These are phyloP conservation scores for Ophiocordyceps camponoti-leonardi DNA, from an alignment of 2,329 filamentous ascomycete genomes.

Conservation along the genomic window DNA sequence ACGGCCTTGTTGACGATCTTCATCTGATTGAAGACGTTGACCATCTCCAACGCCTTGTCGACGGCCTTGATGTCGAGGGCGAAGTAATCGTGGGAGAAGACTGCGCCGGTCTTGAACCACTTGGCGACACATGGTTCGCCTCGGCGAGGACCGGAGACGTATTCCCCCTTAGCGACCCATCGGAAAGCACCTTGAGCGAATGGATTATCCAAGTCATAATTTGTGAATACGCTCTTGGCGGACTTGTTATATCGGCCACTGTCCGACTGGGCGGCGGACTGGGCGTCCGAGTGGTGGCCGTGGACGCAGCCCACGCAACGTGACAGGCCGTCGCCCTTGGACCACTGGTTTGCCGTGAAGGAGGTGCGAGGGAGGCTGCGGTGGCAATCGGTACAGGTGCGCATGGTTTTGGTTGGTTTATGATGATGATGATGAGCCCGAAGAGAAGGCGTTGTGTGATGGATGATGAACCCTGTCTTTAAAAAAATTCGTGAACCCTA, in stretches of 20 bases:
- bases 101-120: slow-evolving; percentile 20
- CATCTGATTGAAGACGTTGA: slow-evolving; percentile 17
- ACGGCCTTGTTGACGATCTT: slow-evolving; percentile 12
- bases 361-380: no score
- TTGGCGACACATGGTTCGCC: slow-evolving; percentile 18
- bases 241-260: slow-evolving; percentile 6
- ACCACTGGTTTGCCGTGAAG: no score
- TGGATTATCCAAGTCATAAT: slow-evolving; percentile 1
- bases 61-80: slow-evolving; percentile 18
- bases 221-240: rapidly evolving
- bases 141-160: slow-evolving; percentile 10
- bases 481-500: no score
- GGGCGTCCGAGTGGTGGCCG: no score
- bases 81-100: slow-evolving; percentile 17
- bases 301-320: no score
- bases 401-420: no score
- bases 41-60: slow-evolving; percentile 15
- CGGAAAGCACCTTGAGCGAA: slow-evolving; percentile 5
- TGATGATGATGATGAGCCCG: no score
- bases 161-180: slow-evolving; percentile 9
- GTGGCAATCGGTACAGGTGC: no score
- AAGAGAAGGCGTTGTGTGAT: no score
- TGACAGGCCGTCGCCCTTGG: no score
- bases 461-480: no score
- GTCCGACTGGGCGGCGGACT: no score